Evolutionary conservation across 441 rosid genomes (phyloP).

Genomic region (Jatropha multifida): DNA sequence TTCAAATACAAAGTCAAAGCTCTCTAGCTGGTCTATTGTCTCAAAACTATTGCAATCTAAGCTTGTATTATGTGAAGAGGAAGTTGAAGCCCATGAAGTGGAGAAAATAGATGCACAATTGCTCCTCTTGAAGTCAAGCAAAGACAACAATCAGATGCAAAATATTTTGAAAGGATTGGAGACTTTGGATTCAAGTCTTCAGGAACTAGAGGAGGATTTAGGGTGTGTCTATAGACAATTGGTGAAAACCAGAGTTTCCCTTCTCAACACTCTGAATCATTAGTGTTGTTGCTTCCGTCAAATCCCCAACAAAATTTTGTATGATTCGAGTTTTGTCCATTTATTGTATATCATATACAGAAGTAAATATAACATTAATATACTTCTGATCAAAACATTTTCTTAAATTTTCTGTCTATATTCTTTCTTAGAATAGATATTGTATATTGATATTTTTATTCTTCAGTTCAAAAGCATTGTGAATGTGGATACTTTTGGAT

Average conservation of each 20-base stretch:
- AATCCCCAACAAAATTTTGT: background rate
- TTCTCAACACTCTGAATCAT: slow-evolving; percentile 36
- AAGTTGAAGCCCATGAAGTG: background rate
- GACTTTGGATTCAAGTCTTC: slow-evolving; percentile 18
- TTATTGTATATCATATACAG: background rate
- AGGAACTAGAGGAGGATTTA: slow-evolving; percentile 26
- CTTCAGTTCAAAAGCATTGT: too few relatives aligned
- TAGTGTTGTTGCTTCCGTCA: background rate
- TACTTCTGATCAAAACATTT: background rate
- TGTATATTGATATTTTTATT: too few relatives aligned
- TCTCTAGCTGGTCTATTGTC: slow-evolving; percentile 24
- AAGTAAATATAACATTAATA: background rate
- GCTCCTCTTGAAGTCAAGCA: slow-evolving; percentile 22
- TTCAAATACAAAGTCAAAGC: slow-evolving; percentile 25
- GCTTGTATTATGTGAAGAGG: background rate
- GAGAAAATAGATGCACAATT: slow-evolving; percentile 22
- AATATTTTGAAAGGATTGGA: slow-evolving; percentile 22
- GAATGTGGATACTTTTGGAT: too few relatives aligned
- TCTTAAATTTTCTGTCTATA: background rate
- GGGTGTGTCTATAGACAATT: slow-evolving; percentile 25
- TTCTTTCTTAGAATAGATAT: too few relatives aligned
- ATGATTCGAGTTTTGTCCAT: background rate
- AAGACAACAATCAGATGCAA: slow-evolving; percentile 13
- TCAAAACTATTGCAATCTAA: slow-evolving; percentile 37
- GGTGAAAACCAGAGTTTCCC: slow-evolving; percentile 32